Base-by-base conservation (phyloP, 2,329 filamentous ascomycete genomes). In the Ascochyta pisi region DNA sequence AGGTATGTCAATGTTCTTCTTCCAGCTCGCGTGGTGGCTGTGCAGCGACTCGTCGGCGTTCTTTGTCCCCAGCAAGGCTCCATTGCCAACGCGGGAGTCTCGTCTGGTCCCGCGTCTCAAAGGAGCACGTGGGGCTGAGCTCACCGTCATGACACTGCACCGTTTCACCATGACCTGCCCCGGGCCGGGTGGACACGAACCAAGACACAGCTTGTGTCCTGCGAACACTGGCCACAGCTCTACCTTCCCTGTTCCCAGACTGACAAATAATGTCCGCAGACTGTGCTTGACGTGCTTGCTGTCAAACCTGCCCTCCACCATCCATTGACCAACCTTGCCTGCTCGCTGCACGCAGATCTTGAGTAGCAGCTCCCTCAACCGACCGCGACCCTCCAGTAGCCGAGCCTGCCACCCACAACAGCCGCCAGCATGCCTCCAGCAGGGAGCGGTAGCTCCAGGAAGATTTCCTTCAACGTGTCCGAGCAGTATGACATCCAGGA, bases 401-500 rank as follows among this genome's bases (percentile, higher is more conserved):
- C 51, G 65, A 67, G 66, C 63, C 66, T 46, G 58, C 24, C 38
- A 29, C 50, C 45, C 46, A 58, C 54, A 48, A 50, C 61, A 61
- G 27, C 54, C 64, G 61, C 60, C 67, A 70, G 42, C 57, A 77
- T 76, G 73, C 71, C 73, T 61, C 68, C 71, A 37, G 65, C 75
- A 62, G 69, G 71, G 60, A 68, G 81, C 79, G 73, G 83, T 38
- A 75, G 84, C 64, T 88, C 86, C 60, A 81, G 95, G 76, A 99
- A 98, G 86, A 99, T 99, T 77, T 98, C 93, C 53, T 99, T 99
- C 88, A 99, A 99, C 75, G 95, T 99, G 62, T 97, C 93, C 73
- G 95, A 99, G 79, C 95, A 99, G 78, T 99, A 99, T 76, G 95
- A 99, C 74, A 99, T 99, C 66, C 94, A 98, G 77, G 95, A 99